Evolutionary conservation across 164 flowering plant genomes (phyloP).

Genomic region (Aristolochia californica): DNA sequence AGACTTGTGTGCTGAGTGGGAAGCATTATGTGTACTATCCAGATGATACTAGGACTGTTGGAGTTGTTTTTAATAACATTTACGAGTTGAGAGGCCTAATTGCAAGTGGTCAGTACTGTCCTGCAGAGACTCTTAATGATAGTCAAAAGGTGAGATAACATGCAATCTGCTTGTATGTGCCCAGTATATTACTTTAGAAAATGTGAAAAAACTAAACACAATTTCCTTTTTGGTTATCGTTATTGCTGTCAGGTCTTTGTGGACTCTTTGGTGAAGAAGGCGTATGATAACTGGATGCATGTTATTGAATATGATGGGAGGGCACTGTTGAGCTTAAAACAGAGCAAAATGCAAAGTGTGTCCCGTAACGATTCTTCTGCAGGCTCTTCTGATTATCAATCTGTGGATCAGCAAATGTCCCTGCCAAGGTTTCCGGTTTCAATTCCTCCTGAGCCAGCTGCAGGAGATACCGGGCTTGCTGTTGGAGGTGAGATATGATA

Average conservation of each 20-base stretch:
- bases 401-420: conserved; percentile 40
- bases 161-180: neutral
- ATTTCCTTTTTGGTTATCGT: too few relatives aligned
- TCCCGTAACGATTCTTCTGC: conserved; percentile 26
- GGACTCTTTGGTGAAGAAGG: conserved; percentile 81
- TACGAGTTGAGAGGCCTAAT: conserved; percentile 77
- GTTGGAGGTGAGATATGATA: conserved; percentile 38
- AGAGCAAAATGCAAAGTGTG: conserved; percentile 24
- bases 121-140: conserved; percentile 71
- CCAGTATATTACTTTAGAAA: conserved; percentile 22
- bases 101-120: conserved; percentile 50
- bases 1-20: conserved; percentile 83
- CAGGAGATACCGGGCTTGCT: conserved; percentile 28
- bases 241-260: conserved; percentile 52
- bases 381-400: conserved; percentile 24
- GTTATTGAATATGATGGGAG: conserved; percentile 91
- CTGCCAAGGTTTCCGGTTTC: conserved; percentile 41
- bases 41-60: conserved; percentile 65
- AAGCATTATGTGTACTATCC: conserved; percentile 48
- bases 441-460: conserved; percentile 34
- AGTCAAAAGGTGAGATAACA: conserved; percentile 59
- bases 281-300: conserved; percentile 92
- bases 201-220: neutral
- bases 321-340: conserved; percentile 45
- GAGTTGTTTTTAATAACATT: conserved; percentile 80